A percentile compares a stretch with the other conserved stretches of the same genome.
phyloP scores from a whole-genome alignment of 192 early-diverging fungal genomes.

The Coemansia sp. region DNA sequence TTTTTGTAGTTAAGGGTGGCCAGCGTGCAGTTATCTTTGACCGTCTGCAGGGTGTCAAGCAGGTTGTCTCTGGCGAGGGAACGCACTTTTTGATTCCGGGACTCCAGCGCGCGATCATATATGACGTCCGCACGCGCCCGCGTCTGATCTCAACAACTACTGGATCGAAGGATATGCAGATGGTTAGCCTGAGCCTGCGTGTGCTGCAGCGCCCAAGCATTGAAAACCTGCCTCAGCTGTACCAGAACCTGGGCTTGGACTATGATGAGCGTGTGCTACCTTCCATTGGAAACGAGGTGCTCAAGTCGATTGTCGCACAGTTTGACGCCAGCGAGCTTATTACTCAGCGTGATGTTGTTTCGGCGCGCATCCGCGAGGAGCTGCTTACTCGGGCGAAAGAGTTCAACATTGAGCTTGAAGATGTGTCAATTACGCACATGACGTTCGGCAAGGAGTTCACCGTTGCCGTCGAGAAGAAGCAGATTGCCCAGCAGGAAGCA shows the following conservation, averaged over 20 bases:
- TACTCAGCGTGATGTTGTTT: slow-evolving; percentile 96
- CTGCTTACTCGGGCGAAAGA: slow-evolving; percentile 89
- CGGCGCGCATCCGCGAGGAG: slow-evolving; percentile 88
- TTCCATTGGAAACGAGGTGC: slow-evolving; percentile 98
- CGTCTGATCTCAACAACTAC: slow-evolving; percentile 98
- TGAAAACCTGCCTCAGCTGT: slow-evolving; percentile 74
- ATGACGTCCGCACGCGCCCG: slow-evolving; percentile 92
- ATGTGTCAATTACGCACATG: slow-evolving; percentile 99
- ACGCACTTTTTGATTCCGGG: slow-evolving; percentile 98
- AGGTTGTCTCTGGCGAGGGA: slow-evolving; percentile 79
- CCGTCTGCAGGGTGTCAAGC: slow-evolving; percentile 86
- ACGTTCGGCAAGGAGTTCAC: slow-evolving; percentile 99
- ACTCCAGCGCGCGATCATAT: slow-evolving; percentile 86
- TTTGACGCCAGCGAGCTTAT: slow-evolving; percentile 98
- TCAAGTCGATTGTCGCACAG: slow-evolving; percentile 97
- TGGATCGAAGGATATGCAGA: slow-evolving; percentile 99
- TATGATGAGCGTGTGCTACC: slow-evolving; percentile 98
- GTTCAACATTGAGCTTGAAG: slow-evolving; percentile 94
- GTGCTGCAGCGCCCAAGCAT: slow-evolving; percentile 87
- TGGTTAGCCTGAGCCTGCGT: slow-evolving; percentile 90
- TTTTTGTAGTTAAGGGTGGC: slow-evolving; percentile 84
- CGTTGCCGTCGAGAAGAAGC: slow-evolving; percentile 97
- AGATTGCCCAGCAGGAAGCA: slow-evolving; percentile 99
- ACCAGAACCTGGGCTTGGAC: slow-evolving; percentile 88
- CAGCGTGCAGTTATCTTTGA: slow-evolving; percentile 97